Base-by-base conservation (phyloP, 306 rosid species). In the Fragaria iinumae region DNA sequence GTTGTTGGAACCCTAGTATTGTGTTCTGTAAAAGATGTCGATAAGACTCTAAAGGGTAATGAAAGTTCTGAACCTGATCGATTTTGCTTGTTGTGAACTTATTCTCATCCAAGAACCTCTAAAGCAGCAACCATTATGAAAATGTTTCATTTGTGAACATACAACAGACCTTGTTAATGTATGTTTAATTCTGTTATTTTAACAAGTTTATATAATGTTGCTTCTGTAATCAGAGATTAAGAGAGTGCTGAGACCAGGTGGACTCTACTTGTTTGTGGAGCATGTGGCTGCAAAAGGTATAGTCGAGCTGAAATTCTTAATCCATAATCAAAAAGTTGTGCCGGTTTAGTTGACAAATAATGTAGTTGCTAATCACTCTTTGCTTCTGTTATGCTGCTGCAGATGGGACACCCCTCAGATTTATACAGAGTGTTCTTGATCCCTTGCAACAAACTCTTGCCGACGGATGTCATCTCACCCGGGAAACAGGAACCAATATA, bases 1-100 rank as follows among this genome's bases (percentile, higher is more conserved):
- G 94, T 95, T 81, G 93, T 95, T 67, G 97, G 97, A 77, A 95
- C 97, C 47, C 93, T 95, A 63, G 96, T 92, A n/a, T 73, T 95
- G 70, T 92, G 97, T 84, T 95, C 98, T 39, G 98, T 95, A 63
- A 83, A 77, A 75, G 93, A 95, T 83, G 96, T 89, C 76, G 83
- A 89, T 34, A 34, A 73, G 91, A 71, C 97, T 45, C 86, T 95
- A 12, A 73, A 84, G 76, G 98, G 97, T 92, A 85, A 72, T 73
- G 27, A 70, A 85, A 52, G 32, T 55, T 62, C 21, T 25, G 39
- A 64, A 43, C 32, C 59, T 66, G 48, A 32, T 32, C 4, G 36
- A 39, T 8, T 73, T 66, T 84, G 44, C 3, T 73, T 65, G 43
- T 67, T 25, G 17, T 48, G 48, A 29, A 57, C n/a, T 16, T 23